Base-by-base conservation (phyloP, 202 grass and related monocot species). In the Musa balbisiana region DNA sequence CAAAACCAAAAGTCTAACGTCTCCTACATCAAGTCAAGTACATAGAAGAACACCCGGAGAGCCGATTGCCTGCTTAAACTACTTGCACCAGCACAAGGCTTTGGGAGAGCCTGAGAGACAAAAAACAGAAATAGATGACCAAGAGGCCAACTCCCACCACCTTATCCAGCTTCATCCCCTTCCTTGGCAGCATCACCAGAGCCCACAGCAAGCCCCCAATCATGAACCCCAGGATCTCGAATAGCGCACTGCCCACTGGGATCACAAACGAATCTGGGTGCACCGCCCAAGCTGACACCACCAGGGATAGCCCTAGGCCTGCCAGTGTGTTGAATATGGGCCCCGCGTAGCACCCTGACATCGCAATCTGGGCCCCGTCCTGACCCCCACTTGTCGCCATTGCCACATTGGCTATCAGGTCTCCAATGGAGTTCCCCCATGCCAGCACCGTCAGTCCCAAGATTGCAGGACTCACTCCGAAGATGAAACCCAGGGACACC, bases 341-440 rank as follows among this genome's bases (percentile, higher is more conserved):
- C 19, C 74, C 74, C 0, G 74, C 74, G 16, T 76, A 76, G 74
- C 74, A 76, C 8, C 74, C 74, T 0, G 74, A 76, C 3, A 76
- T 76, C 1, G 74, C 74, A 24, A 76, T 76, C 74, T 76, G 74
- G 10, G 74, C 74, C 58, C 74, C 74, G 27, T 76, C 74, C 55
- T 63, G 55, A 2, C 74, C 74, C 3, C 74, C 74, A 17, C 24
- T 76, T 33, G 11, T 76, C 3, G 74, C 74, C 74, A 76, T 76
- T 2, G 74, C 56, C 8, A 76, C 74, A 15, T 76, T 76, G 9
- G 74, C 74, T 12, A 76, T 76, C 27, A 76, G 17, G 74, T 76
- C 74, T 25, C 74, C 74, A 1, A 63, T 76, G 20, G 74, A 76
- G 55, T 76, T 76, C 16, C 74, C 74, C 74, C 74, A 76, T 9